phyloP scores from a whole-genome alignment of 164 flowering plant species.

The Vitis cinerea region DNA sequence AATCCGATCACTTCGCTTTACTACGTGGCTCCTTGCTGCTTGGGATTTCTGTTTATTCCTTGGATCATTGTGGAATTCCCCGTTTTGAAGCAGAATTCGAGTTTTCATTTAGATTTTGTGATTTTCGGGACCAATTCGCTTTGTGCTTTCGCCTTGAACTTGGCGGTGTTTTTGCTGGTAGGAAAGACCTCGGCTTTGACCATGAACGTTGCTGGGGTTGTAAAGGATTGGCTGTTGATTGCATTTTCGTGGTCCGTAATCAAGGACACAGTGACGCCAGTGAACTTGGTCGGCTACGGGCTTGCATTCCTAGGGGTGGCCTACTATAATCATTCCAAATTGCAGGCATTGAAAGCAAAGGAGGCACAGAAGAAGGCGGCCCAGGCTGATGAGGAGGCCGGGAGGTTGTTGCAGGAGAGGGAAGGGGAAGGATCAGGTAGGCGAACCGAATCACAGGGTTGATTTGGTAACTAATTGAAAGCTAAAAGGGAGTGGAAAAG shows the following conservation, averaged over 20 bases:
- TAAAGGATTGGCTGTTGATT: conserved; percentile 34
- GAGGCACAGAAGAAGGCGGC: conserved; percentile 19
- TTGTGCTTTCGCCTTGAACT: conserved; percentile 33
- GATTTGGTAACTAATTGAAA: background rate
- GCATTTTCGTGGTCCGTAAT: conserved; percentile 25
- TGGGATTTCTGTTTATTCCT: conserved; percentile 24
- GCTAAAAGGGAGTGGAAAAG: too few relatives aligned
- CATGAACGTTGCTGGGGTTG: conserved; percentile 28
- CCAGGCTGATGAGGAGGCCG: conserved; percentile 16
- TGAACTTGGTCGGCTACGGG: conserved; percentile 14
- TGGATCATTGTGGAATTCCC: conserved; percentile 30
- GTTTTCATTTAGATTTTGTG: conserved; percentile 23
- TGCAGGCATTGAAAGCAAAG: conserved; percentile 13
- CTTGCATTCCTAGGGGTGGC: conserved; percentile 17
- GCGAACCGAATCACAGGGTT: background rate
- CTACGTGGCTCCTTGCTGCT: conserved; percentile 34
- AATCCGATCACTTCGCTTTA: conserved; percentile 34
- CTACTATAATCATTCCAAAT: conserved; percentile 12
- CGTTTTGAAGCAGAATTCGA: conserved; percentile 18
- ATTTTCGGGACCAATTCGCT: conserved; percentile 27
- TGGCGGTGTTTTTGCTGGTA: conserved; percentile 31
- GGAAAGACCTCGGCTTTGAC: conserved; percentile 33
- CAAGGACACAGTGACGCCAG: conserved; percentile 16
- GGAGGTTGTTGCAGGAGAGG: conserved; percentile 12
- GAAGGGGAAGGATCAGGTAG: conserved; percentile 2